These are phyloP conservation scores for Pestalotiopsis sp. DNA, from an alignment of 2,329 filamentous ascomycete genomes.

Conservation along the genomic window DNA sequence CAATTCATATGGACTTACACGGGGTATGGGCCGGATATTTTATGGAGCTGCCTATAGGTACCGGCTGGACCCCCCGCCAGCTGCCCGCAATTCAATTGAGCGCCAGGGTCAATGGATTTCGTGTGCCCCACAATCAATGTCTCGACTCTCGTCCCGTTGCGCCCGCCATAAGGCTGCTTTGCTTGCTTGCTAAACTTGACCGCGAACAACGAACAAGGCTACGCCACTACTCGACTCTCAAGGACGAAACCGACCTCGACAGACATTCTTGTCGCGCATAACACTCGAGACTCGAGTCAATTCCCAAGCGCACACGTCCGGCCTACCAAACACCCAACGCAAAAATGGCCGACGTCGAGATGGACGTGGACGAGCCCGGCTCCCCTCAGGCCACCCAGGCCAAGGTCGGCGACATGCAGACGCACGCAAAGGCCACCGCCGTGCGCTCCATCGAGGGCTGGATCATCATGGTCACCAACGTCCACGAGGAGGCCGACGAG, in stretches of 20 bases:
- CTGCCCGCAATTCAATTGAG: background rate
- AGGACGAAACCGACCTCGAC: background rate
- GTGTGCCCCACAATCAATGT: background rate
- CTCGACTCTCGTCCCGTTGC: background rate
- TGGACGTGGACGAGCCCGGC: slow-evolving; percentile 60
- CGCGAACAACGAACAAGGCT: background rate
- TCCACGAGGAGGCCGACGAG: slow-evolving; percentile 85
- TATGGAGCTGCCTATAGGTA: too few relatives aligned
- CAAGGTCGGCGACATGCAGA: slow-evolving; percentile 69
- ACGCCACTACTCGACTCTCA: background rate
- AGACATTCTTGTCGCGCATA: background rate
- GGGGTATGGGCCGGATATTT: too few relatives aligned
- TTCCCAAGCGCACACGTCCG: background rate
- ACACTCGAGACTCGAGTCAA: background rate
- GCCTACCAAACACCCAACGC: too few relatives aligned
- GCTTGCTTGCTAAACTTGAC: background rate
- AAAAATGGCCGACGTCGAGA: slow-evolving; percentile 58
- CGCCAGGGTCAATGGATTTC: background rate
- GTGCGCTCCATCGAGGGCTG: slow-evolving; percentile 88
- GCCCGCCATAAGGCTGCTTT: background rate
- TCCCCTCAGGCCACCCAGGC: slow-evolving; percentile 41
- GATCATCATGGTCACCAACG: slow-evolving; percentile 86
- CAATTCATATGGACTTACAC: too few relatives aligned
- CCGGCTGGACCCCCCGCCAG: background rate
- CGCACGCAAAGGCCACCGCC: slow-evolving; percentile 73